Percentiles rank a stretch among this genome's conserved stretches.
Evolutionary conservation across 2,329 filamentous ascomycete species (phyloP).

Genomic region (Aspergillus viridinutans): DNA sequence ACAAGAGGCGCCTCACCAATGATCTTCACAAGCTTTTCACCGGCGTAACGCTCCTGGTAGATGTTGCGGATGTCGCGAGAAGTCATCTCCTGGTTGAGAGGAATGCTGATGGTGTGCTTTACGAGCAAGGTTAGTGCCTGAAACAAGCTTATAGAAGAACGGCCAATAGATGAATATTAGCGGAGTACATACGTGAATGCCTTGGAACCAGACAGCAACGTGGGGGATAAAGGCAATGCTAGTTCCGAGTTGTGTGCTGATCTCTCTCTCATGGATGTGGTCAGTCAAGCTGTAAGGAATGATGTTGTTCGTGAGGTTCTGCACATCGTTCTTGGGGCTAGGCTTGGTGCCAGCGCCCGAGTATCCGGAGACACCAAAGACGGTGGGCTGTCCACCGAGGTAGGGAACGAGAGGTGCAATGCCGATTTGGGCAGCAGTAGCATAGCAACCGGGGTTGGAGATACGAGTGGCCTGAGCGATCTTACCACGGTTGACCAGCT

Average conservation of each 20-base stretch:
- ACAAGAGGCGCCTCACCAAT: constrained; percentile 82
- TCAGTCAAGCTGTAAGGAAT: constrained; percentile 88
- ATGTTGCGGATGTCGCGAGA: constrained; percentile 88
- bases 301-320: constrained; percentile 77
- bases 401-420: constrained; percentile 77
- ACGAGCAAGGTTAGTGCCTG: constrained; percentile 14
- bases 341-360: constrained; percentile 94
- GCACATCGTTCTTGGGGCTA: constrained; percentile 86
- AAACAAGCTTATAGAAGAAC: neutral
- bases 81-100: constrained; percentile 78
- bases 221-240: constrained; percentile 85
- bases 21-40: constrained; percentile 91
- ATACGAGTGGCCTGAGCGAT: constrained; percentile 79
- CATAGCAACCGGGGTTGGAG: constrained; percentile 91
- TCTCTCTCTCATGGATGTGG: constrained; percentile 93
- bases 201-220: constrained; percentile 95
- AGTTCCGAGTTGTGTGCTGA: constrained; percentile 70
- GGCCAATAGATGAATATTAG: neutral
- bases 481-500: constrained; percentile 70
- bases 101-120: constrained; percentile 83
- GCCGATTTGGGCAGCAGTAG: constrained; percentile 85
- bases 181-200: constrained; percentile 61
- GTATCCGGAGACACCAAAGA: constrained; percentile 92
- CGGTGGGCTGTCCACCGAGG: constrained; percentile 71
- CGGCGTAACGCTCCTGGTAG: constrained; percentile 93